phyloP scores from a whole-genome alignment of 1,284 basidiomycete genomes.

The Uromyces viciae-fabae region DNA sequence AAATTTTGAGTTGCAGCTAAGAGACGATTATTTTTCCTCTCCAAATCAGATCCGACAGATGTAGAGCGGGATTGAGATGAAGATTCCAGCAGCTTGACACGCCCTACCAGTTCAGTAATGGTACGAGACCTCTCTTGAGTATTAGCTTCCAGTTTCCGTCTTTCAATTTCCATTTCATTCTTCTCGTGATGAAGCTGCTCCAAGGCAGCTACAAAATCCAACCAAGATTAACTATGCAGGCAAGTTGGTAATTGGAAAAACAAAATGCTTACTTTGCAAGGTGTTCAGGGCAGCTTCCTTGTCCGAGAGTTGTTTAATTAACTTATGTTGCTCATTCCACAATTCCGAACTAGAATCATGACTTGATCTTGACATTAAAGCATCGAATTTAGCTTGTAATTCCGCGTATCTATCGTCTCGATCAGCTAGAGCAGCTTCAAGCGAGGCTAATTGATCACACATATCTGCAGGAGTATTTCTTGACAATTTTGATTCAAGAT shows the following conservation, averaged over 20 bases:
- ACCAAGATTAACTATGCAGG: background rate
- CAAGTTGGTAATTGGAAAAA: too few relatives aligned
- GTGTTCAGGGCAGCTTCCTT: constrained; percentile 54
- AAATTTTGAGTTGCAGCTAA: background rate
- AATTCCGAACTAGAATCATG: constrained; percentile 66
- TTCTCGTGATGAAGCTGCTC: constrained; percentile 45
- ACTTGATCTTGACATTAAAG: background rate
- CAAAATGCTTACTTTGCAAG: background rate
- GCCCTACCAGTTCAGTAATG: constrained; percentile 45
- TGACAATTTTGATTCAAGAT: constrained; percentile 75
- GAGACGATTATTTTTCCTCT: background rate
- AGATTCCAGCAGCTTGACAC: constrained; percentile 47
- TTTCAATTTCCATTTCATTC: constrained; percentile 10
- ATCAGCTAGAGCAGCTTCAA: constrained; percentile 75
- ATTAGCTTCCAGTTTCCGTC: constrained; percentile 39
- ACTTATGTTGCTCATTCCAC: constrained; percentile 54
- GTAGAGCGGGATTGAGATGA: background rate
- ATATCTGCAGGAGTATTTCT: constrained; percentile 72
- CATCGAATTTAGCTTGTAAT: background rate
- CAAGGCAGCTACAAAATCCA: constrained; percentile 46
- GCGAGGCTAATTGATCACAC: constrained; percentile 67
- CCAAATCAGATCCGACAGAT: constrained; percentile 45
- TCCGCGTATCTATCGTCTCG: constrained; percentile 58
- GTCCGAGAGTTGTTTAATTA: constrained; percentile 69
- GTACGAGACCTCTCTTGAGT: constrained; percentile 45